These are phyloP conservation scores for Phoma sp. DNA, from an alignment of 2,329 filamentous ascomycete genomes.

Conservation along the genomic window DNA sequence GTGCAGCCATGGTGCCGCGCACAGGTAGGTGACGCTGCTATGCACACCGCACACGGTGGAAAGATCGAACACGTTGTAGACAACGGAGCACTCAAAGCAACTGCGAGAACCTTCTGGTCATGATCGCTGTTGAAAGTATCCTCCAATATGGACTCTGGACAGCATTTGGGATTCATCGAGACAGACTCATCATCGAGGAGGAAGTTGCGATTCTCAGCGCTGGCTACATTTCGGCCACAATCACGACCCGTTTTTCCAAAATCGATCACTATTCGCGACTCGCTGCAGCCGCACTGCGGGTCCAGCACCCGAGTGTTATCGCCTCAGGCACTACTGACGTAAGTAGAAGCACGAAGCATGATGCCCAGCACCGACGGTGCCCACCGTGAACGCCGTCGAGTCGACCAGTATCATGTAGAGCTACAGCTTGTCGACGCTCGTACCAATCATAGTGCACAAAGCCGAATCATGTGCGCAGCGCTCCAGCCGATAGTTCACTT, in stretches of 20 bases:
- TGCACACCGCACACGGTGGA: not conserved
- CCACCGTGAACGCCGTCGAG: not conserved
- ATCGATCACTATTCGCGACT: not conserved
- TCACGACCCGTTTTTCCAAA: not conserved
- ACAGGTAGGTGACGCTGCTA: not conserved
- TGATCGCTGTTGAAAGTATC: conserved; percentile 42
- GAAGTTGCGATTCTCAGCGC: conserved; percentile 24
- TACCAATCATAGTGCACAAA: not conserved
- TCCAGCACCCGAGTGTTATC: not conserved
- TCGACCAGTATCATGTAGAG: conserved; percentile 6
- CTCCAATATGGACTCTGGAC: conserved; percentile 27
- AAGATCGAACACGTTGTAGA: not conserved
- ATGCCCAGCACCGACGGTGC: not conserved
- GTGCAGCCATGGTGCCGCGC: not conserved
- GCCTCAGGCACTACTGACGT: not conserved
- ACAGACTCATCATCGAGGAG: conserved; percentile 25
- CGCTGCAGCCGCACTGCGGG: not conserved
- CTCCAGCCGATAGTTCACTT: conserved; percentile 4
- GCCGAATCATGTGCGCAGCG: not conserved
- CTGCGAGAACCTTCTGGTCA: conserved; percentile 35
- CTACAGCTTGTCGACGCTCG: not conserved
- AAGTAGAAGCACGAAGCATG: not conserved
- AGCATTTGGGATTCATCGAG: conserved; percentile 21
- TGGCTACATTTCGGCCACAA: conserved; percentile 18
- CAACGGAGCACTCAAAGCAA: conserved; percentile 39